These are phyloP conservation scores for Kwoniella newhampshirensis DNA, from an alignment of 768 basidiomycete genomes.

Conservation along the genomic window DNA sequence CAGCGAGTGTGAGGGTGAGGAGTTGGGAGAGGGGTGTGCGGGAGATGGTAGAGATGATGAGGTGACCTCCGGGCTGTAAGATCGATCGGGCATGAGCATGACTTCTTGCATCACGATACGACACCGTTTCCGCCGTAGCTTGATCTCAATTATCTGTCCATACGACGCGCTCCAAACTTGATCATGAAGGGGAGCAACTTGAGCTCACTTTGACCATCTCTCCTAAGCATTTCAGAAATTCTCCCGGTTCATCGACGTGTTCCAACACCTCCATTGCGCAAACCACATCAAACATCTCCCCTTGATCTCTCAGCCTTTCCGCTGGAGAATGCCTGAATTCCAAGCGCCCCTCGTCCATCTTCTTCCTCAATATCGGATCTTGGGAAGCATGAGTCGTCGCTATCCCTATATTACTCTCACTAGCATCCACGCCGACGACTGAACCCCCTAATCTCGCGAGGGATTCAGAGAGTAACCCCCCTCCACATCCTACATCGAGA, in stretches of 20 bases:
- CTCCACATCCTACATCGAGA: constrained; percentile 92
- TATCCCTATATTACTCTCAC: constrained; percentile 78
- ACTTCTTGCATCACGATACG: no score
- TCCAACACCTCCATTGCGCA: constrained; percentile 98
- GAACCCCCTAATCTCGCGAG: constrained; percentile 81
- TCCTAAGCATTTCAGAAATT: constrained; percentile 77
- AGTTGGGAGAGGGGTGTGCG: constrained; percentile 74
- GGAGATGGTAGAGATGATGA: constrained; percentile 92
- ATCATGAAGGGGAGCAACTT: no score
- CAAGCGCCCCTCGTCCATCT: constrained; percentile 52
- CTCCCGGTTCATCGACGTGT: constrained; percentile 88
- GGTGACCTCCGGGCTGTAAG: constrained; percentile 91
- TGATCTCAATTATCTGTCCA: no score
- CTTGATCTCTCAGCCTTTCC: constrained; percentile 65
- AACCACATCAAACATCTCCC: constrained; percentile 79
- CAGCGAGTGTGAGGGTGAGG: constrained; percentile 73
- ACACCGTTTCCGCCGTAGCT: no score
- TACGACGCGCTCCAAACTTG: no score
- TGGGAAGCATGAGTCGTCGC: constrained; percentile 76
- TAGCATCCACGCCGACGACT: constrained; percentile 92
- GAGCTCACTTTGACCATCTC: constrained; percentile 83
- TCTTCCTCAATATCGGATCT: constrained; percentile 64
- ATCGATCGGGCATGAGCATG: no score
- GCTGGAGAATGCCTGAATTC: constrained; percentile 72
- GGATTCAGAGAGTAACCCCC: constrained; percentile 90